Percentiles rank a stretch among this genome's conserved stretches.
Evolutionary conservation across 345 rosid genomes (phyloP).

Genomic region (Arabidopsis suecica): DNA sequence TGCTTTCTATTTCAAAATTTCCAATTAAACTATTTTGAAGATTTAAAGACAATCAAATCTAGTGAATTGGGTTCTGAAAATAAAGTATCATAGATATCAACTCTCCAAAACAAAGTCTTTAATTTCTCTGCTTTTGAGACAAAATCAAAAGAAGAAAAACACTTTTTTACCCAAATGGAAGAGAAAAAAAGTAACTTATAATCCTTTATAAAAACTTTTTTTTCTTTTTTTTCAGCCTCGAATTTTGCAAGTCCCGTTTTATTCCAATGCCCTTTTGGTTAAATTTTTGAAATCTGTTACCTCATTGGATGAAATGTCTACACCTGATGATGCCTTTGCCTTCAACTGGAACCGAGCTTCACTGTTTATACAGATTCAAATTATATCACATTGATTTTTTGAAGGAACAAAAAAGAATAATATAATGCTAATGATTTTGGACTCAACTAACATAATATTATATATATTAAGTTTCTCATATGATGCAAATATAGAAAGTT

Average conservation of each 20-base stretch:
- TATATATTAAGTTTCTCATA: conserved; percentile 20
- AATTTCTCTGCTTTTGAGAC: conserved; percentile 43
- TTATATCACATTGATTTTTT: neutral
- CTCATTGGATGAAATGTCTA: conserved; percentile 43
- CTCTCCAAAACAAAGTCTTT: conserved; percentile 8
- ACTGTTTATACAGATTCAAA: conserved; percentile 38
- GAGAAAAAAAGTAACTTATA: conserved; percentile 33
- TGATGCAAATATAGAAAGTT: conserved; percentile 26
- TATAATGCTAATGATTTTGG: neutral
- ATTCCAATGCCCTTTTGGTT: conserved; percentile 23
- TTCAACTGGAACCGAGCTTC: conserved; percentile 40
- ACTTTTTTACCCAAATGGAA: conserved; percentile 23
- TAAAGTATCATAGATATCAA: neutral
- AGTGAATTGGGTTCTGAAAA: neutral
- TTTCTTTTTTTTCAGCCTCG: conserved; percentile 31
- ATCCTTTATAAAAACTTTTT: conserved; percentile 6
- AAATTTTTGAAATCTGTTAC: conserved; percentile 28
- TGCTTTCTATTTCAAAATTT: neutral
- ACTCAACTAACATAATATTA: neutral
- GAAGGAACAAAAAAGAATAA: neutral
- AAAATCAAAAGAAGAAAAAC: neutral
- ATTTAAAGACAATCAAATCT: neutral
- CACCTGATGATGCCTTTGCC: conserved; percentile 42
- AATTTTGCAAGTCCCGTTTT: conserved; percentile 20
- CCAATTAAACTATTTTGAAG: conserved; percentile 1